Conservation (phyloP, 2,329 filamentous ascomycete species). For the Ceratocystis lukuohia region DNA sequence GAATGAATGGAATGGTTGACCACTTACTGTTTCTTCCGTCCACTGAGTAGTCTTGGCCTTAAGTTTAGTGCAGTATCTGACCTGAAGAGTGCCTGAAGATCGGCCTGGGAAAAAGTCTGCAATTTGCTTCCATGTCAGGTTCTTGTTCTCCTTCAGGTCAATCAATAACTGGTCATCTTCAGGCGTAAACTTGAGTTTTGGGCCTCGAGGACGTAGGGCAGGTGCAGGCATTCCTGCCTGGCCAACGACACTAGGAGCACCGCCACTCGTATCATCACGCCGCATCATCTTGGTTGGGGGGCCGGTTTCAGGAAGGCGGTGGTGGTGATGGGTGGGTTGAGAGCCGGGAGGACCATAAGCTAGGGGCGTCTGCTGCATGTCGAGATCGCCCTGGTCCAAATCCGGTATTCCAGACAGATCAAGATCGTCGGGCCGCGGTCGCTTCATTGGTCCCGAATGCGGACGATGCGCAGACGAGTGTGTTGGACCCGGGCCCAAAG, state of each 20-base stretch:
- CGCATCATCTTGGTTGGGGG: constrained; percentile 56
- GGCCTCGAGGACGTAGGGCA: constrained; percentile 65
- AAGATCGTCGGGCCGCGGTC: constrained; percentile 44
- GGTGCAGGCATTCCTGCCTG: constrained; percentile 77
- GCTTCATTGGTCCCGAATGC: constrained; percentile 33
- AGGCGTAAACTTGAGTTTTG: constrained; percentile 86
- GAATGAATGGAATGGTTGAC: constrained; percentile 19
- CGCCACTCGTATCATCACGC: constrained; percentile 38
- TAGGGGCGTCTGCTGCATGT: constrained; percentile 39
- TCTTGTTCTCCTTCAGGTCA: constrained; percentile 87
- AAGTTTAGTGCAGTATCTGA: constrained; percentile 87
- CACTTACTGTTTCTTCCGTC: constrained; percentile 80
- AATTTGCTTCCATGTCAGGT: constrained; percentile 94
- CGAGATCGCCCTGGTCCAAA: constrained; percentile 42
- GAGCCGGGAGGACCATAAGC: constrained; percentile 27
- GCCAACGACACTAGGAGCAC: constrained; percentile 74
- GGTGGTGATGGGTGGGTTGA: constrained; percentile 61
- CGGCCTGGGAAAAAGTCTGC: constrained; percentile 89
- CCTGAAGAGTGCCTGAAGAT: constrained; percentile 80
- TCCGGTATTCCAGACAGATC: constrained; percentile 40
- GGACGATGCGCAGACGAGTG: constrained; percentile 8
- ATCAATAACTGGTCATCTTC: constrained; percentile 82
- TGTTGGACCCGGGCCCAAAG: constrained; percentile 35
- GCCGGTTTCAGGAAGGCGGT: constrained; percentile 61
- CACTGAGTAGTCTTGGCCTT: constrained; percentile 89